These are phyloP conservation scores for Gomphus bonarii DNA, from an alignment of 1,284 basidiomycete species.

Conservation along the genomic window DNA sequence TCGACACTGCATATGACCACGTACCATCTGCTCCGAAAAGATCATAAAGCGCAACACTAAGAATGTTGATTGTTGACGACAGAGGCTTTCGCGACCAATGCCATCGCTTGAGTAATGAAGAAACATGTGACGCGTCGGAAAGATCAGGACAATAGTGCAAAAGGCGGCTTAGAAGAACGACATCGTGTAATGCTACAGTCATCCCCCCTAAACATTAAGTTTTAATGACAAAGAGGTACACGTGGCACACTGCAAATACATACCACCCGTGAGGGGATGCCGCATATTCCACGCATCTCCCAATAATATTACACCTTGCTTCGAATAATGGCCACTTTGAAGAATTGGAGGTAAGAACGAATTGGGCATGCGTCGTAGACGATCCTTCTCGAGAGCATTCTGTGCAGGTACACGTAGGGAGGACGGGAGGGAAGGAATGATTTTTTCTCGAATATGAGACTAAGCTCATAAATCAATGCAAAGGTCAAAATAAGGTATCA, in stretches of 20 bases:
- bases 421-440: slow-evolving; percentile 73
- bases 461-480: slow-evolving; percentile 20
- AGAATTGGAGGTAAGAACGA: slow-evolving; percentile 82
- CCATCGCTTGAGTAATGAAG: slow-evolving; percentile 57
- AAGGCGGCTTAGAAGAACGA: slow-evolving; percentile 60
- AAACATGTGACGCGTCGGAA: slow-evolving; percentile 28
- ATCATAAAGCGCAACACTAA: slow-evolving; percentile 87
- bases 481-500: neutral
- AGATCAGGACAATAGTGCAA: slow-evolving; percentile 38
- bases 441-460: slow-evolving; percentile 59
- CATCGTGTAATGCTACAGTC: slow-evolving; percentile 87
- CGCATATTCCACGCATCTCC: slow-evolving; percentile 99
- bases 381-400: slow-evolving; percentile 55
- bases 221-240: neutral
- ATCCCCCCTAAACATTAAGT: slow-evolving; percentile 54
- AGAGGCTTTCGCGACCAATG: slow-evolving; percentile 80
- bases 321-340: slow-evolving; percentile 54
- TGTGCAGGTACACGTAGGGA: slow-evolving; percentile 54
- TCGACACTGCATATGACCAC: slow-evolving; percentile 16
- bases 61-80: slow-evolving; percentile 78
- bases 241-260: neutral
- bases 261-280: slow-evolving; percentile 88
- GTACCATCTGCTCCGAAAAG: slow-evolving; percentile 84
- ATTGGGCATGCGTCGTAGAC: slow-evolving; percentile 91
- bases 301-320: slow-evolving; percentile 75